Conservation (phyloP, 2,329 filamentous ascomycete genomes). For the Hortaea werneckii region DNA sequence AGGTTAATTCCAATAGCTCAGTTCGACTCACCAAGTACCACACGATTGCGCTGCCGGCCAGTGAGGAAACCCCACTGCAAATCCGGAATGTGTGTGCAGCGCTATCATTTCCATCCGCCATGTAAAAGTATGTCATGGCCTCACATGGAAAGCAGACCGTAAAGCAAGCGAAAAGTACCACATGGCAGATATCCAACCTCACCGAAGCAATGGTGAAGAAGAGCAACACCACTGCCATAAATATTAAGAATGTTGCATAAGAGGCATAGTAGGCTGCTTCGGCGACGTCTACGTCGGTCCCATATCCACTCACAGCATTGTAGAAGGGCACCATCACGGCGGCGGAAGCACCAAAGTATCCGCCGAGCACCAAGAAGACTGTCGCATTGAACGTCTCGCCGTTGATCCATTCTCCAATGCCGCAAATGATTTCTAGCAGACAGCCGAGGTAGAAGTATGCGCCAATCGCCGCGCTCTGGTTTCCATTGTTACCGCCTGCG, state of each 20-base stretch:
- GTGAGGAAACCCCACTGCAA: constrained; percentile 6
- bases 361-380: constrained; percentile 6
- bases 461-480: constrained; percentile 1
- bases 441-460: constrained; percentile 5
- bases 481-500: constrained; percentile 1
- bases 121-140: constrained; percentile 8
- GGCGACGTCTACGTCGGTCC: neutral
- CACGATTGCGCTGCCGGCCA: constrained; percentile 7
- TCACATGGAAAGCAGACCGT: constrained; percentile 10
- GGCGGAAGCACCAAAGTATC: constrained; percentile 3
- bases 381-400: constrained; percentile 4
- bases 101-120: constrained; percentile 3
- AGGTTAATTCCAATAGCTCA: too few species aligned
- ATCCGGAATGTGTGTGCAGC: constrained; percentile 4
- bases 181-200: constrained; percentile 12
- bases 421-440: constrained; percentile 5
- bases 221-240: constrained; percentile 9
- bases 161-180: constrained; percentile 12
- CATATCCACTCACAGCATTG: constrained; percentile 4
- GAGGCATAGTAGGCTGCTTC: constrained; percentile 1
- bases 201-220: constrained; percentile 12
- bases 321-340: neutral
- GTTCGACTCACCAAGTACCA: constrained; percentile 8
- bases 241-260: constrained; percentile 2
- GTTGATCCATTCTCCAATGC: constrained; percentile 9